Conservation (phyloP, 495 filamentous ascomycete species). For the Pseudevernia furfuracea region DNA sequence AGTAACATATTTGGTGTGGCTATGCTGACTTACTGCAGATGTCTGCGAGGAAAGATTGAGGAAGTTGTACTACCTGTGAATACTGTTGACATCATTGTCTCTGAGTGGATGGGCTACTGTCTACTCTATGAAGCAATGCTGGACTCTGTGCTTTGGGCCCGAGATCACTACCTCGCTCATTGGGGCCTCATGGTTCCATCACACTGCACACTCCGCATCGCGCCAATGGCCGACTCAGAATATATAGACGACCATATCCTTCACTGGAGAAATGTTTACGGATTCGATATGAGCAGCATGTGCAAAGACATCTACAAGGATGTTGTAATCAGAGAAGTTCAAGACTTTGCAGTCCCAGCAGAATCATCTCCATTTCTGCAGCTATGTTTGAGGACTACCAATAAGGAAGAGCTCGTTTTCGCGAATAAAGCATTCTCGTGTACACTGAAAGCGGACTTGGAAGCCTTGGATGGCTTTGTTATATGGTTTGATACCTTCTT, state of each 20-base stretch:
- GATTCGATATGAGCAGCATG: conserved; percentile 52
- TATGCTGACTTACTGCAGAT: conserved; percentile 31
- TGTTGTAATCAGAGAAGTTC: conserved; percentile 45
- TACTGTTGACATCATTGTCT: conserved; percentile 90
- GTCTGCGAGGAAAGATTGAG: conserved; percentile 83
- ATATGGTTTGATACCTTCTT: conserved; percentile 64
- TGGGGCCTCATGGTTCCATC: conserved; percentile 83
- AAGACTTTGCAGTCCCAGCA: conserved; percentile 38
- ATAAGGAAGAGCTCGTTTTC: conserved; percentile 51
- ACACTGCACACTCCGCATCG: conserved; percentile 77
- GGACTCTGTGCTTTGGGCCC: conserved; percentile 81
- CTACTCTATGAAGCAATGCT: conserved; percentile 93
- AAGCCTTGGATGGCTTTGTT: conserved; percentile 51
- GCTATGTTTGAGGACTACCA: conserved; percentile 50
- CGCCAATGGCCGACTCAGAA: conserved; percentile 78
- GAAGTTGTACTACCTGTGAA: conserved; percentile 72
- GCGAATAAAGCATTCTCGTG: conserved; percentile 44
- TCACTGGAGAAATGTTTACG: conserved; percentile 64
- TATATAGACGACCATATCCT: conserved; percentile 57
- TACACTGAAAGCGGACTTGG: conserved; percentile 47
- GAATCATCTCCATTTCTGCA: conserved; percentile 46
- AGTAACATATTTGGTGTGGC: neutral
- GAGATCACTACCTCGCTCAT: conserved; percentile 72
- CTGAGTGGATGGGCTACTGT: conserved; percentile 97
- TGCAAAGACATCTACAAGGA: conserved; percentile 52